Conservation (phyloP, 345 rosid species). For the Lagerstroemia speciosa region DNA sequence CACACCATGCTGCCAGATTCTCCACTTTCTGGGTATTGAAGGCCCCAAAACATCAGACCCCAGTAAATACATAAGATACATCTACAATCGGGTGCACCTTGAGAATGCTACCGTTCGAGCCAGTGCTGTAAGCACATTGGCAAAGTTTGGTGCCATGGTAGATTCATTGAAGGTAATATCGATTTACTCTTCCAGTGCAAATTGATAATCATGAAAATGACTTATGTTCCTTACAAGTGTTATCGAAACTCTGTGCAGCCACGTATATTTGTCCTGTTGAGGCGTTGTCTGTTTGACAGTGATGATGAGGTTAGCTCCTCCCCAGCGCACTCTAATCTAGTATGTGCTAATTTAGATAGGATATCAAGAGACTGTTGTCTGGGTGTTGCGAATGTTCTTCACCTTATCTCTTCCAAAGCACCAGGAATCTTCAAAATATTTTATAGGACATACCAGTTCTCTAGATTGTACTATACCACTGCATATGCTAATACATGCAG, state of each 20-base stretch:
- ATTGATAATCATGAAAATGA: neutral
- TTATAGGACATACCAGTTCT: neutral
- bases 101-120: slow-evolving; percentile 99
- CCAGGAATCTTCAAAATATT: neutral
- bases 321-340: neutral
- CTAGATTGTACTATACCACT: neutral
- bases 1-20: slow-evolving; percentile 40
- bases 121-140: slow-evolving; percentile 89
- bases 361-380: neutral
- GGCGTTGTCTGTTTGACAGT: slow-evolving; percentile 84
- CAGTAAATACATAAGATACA: slow-evolving; percentile 88
- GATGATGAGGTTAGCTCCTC: slow-evolving; percentile 87
- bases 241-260: slow-evolving; percentile 45
- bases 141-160: slow-evolving; percentile 91
- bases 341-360: neutral
- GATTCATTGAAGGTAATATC: slow-evolving; percentile 68
- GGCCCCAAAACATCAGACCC: slow-evolving; percentile 96
- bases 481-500: slow-evolving; percentile 23
- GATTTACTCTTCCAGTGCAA: neutral
- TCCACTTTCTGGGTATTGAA: slow-evolving; percentile 93
- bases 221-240: neutral
- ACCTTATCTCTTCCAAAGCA: neutral
- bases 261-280: slow-evolving; percentile 69
- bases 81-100: slow-evolving; percentile 94
- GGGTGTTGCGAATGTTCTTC: neutral